Conservation (phyloP, 805 yeast genomes). For the Yarrowia sp. region DNA sequence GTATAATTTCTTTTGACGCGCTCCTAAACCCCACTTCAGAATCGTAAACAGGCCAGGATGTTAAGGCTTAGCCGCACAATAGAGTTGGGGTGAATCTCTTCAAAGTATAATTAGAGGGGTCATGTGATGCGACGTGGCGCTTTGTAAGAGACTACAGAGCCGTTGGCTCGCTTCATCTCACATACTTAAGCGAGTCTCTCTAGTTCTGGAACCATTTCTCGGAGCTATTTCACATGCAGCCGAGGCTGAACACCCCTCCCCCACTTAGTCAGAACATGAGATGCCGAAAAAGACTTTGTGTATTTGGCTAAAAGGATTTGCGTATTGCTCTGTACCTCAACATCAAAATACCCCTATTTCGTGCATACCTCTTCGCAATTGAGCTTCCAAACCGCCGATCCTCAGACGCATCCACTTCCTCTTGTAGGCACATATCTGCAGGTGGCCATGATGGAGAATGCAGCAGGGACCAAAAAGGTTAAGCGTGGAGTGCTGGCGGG, state of each 20-base stretch:
- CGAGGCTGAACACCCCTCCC: no score
- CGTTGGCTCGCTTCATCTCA: conserved; percentile 19
- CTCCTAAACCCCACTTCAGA: neutral
- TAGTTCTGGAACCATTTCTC: neutral
- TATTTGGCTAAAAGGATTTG: no score
- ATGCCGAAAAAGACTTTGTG: no score
- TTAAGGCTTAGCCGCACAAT: neutral
- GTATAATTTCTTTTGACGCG: neutral
- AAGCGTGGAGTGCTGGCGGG: neutral
- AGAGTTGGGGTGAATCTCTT: conserved; percentile 15
- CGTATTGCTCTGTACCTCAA: neutral
- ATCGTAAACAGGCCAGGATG: neutral
- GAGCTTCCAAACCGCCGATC: neutral
- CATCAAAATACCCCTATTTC: neutral
- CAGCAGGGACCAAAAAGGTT: neutral
- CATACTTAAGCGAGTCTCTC: conserved; percentile 7
- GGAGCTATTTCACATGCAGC: neutral
- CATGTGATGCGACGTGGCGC: conserved; percentile 20
- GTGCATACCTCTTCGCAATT: neutral
- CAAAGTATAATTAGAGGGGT: neutral
- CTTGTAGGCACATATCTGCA: neutral
- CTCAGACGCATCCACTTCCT: neutral
- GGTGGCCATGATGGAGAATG: neutral
- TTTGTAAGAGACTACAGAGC: neutral
- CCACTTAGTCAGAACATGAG: no score